These are phyloP conservation scores for Dipteronia sinensis DNA, from an alignment of 345 rosid genomes.

Conservation along the genomic window DNA sequence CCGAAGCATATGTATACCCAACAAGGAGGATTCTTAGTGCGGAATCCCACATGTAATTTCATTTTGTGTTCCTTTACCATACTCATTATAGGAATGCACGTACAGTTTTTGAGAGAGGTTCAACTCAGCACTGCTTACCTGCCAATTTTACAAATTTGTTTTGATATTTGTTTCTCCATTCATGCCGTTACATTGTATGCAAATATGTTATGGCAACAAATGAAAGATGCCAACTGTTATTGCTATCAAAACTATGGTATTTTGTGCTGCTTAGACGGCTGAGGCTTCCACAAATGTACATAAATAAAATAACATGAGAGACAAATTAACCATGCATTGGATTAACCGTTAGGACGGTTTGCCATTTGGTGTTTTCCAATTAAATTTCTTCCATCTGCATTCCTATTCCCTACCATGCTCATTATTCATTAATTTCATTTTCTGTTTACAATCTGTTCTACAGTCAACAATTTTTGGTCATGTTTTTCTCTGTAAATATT, in stretches of 20 bases:
- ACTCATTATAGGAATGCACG: too few species aligned
- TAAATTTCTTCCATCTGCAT: background rate
- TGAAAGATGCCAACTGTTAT: background rate
- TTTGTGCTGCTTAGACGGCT: constrained; percentile 8
- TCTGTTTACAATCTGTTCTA: background rate
- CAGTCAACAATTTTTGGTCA: background rate
- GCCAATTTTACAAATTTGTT: too few species aligned
- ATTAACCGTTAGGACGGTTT: constrained; percentile 1
- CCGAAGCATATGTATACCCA: background rate
- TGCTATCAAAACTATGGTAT: background rate
- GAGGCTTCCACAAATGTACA: background rate
- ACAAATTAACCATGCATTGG: constrained; percentile 23
- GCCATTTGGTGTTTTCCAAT: background rate
- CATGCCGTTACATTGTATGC: too few species aligned
- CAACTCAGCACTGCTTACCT: too few species aligned
- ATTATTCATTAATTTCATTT: too few species aligned
- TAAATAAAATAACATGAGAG: background rate
- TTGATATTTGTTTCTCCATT: too few species aligned
- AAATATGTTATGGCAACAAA: background rate
- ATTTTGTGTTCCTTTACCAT: too few species aligned
- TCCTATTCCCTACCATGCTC: background rate
- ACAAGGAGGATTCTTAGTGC: too few species aligned
- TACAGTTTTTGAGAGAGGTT: too few species aligned
- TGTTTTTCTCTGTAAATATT: background rate
- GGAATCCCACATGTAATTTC: too few species aligned